Conservation (phyloP, 2,329 filamentous ascomycete genomes). For the Seiridium cupressi region DNA sequence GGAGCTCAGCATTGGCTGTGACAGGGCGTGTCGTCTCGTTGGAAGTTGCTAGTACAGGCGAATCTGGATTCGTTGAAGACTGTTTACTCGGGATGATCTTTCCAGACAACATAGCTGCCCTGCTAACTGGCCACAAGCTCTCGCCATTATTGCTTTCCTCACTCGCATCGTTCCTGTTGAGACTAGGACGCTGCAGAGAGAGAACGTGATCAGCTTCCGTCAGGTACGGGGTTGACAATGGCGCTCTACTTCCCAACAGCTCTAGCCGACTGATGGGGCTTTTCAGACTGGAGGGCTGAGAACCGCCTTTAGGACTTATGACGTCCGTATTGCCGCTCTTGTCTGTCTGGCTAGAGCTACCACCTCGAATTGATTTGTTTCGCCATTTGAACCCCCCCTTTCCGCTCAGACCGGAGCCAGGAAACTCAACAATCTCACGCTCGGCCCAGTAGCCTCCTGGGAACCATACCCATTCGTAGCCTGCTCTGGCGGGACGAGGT, state of each 20-base stretch:
- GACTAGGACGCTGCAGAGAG: conserved; percentile 39
- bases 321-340: background rate
- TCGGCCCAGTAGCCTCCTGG: conserved; percentile 64
- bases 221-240: conserved; percentile 33
- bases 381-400: conserved; percentile 39
- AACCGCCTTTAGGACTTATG: background rate
- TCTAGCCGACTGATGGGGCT: background rate
- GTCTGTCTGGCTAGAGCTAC: conserved; percentile 18
- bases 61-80: background rate
- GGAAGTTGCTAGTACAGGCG: background rate
- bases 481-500: conserved; percentile 51
- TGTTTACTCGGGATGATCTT: background rate
- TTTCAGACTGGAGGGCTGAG: conserved; percentile 15
- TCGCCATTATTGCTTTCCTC: background rate
- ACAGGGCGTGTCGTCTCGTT: background rate
- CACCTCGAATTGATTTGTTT: conserved; percentile 28
- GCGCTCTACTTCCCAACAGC: background rate
- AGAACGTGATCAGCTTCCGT: conserved; percentile 47
- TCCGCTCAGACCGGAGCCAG: conserved; percentile 26
- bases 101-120: background rate
- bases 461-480: conserved; percentile 63
- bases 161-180: background rate
- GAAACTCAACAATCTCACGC: conserved; percentile 34
- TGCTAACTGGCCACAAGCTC: background rate
- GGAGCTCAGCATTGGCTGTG: background rate